These are phyloP conservation scores for Suhomyces canberraensis DNA, from an alignment of 805 yeast species.

Conservation along the genomic window DNA sequence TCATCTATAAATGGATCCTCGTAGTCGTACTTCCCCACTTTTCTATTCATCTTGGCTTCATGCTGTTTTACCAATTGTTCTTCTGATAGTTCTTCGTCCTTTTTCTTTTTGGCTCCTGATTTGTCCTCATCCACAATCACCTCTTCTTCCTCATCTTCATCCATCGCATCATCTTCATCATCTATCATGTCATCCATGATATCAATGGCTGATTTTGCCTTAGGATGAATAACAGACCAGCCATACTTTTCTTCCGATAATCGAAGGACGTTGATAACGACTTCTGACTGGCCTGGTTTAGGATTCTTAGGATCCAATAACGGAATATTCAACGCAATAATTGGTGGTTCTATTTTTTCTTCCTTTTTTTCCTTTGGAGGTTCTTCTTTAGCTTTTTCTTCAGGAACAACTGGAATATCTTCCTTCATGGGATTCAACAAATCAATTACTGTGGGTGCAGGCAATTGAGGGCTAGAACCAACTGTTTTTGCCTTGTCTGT, in stretches of 20 bases:
- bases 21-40: conserved; percentile 86
- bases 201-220: conserved; percentile 55
- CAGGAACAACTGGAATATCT: neutral
- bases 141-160: conserved; percentile 44
- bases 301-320: conserved; percentile 45
- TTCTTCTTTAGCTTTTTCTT: conserved; percentile 6
- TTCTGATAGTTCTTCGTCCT: conserved; percentile 28
- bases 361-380: conserved; percentile 10
- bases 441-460: conserved; percentile 18
- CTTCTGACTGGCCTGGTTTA: conserved; percentile 56
- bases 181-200: conserved; percentile 48
- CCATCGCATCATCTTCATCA: conserved; percentile 47
- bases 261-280: conserved; percentile 66
- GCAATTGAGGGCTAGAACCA: conserved; percentile 7
- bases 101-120: conserved; percentile 21
- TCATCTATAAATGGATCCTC: conserved; percentile 97
- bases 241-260: conserved; percentile 85
- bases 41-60: conserved; percentile 54
- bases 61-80: conserved; percentile 45
- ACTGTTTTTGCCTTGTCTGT: conserved; percentile 15
- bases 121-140: conserved; percentile 11
- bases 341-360: conserved; percentile 33
- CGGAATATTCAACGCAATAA: conserved; percentile 56
- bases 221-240: conserved; percentile 67
- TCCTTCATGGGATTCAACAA: conserved; percentile 10